Percentiles rank a stretch among this genome's conserved stretches.
Conservation (phyloP, 768 basidiomycete species). For the Lyophyllum atratum region DNA sequence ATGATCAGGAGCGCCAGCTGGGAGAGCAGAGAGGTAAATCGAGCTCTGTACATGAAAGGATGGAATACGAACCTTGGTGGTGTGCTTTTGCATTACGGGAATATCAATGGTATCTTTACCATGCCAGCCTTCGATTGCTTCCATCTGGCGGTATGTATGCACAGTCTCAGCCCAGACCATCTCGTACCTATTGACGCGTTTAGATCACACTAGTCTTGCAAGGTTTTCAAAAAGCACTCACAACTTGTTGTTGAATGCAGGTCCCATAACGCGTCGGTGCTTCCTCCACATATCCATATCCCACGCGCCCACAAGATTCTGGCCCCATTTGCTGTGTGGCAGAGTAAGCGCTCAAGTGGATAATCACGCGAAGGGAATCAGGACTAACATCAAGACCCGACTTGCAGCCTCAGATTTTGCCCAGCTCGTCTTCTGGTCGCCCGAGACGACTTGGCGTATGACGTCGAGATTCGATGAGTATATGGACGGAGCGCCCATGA, state of each 20-base stretch:
- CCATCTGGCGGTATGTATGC: slow-evolving; percentile 36
- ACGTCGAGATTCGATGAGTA: slow-evolving; percentile 48
- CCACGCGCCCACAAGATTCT: slow-evolving; percentile 1
- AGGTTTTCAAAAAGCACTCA: slow-evolving; percentile 17
- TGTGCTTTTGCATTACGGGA: slow-evolving; percentile 27
- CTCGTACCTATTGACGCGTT: slow-evolving; percentile 32
- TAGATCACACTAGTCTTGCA: too few species aligned
- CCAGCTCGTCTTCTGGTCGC: slow-evolving; percentile 31
- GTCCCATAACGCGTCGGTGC: slow-evolving; percentile 43
- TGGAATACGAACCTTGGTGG: slow-evolving; percentile 28
- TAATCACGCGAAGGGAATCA: background rate
- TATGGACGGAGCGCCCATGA: slow-evolving; percentile 34
- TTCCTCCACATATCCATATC: slow-evolving; percentile 45
- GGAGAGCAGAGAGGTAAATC: background rate
- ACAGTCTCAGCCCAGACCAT: slow-evolving; percentile 36
- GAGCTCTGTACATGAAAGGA: too few species aligned
- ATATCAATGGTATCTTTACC: slow-evolving; percentile 17
- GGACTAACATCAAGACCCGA: background rate
- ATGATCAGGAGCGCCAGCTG: slow-evolving; percentile 46
- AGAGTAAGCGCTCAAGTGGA: background rate
- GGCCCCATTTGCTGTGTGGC: slow-evolving; percentile 5
- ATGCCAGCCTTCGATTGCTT: slow-evolving; percentile 30
- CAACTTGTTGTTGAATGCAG: slow-evolving; percentile 44
- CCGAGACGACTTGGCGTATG: slow-evolving; percentile 40
- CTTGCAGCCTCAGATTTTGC: background rate